Conservation (phyloP, 768 basidiomycete species). For the Serpula lacrymans region DNA sequence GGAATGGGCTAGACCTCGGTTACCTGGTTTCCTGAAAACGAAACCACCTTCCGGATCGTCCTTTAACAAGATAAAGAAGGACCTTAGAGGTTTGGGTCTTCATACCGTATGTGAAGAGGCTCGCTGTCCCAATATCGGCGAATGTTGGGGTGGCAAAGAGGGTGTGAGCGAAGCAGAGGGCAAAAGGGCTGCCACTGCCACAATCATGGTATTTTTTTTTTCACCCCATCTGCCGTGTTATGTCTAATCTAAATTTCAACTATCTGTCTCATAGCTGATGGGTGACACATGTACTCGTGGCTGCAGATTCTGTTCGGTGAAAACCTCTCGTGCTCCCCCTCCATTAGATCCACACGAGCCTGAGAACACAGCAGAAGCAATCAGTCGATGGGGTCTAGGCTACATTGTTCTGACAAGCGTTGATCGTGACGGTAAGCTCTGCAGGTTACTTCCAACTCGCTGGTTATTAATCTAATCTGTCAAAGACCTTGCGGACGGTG, state of each 20-base stretch:
- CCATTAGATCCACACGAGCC: slow-evolving; percentile 96
- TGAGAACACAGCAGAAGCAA: slow-evolving; percentile 97
- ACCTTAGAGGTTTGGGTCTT: slow-evolving; percentile 84
- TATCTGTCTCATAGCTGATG: slow-evolving; percentile 67
- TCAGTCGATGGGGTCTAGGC: slow-evolving; percentile 95
- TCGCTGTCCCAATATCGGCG: slow-evolving; percentile 98
- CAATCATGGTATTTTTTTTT: slow-evolving; percentile 79
- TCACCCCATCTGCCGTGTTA: background rate
- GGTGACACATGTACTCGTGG: slow-evolving; percentile 98
- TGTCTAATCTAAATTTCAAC: slow-evolving; percentile 7
- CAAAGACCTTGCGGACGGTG: slow-evolving; percentile 87
- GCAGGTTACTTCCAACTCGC: background rate
- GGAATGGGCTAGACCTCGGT: slow-evolving; percentile 57
- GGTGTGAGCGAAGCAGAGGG: slow-evolving; percentile 64
- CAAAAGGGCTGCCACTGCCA: slow-evolving; percentile 87
- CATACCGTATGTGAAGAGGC: slow-evolving; percentile 99
- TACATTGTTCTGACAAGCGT: slow-evolving; percentile 98
- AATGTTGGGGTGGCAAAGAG: slow-evolving; percentile 93
- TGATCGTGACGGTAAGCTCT: slow-evolving; percentile 83
- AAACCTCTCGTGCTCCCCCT: slow-evolving; percentile 84
- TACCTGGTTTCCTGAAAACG: slow-evolving; percentile 87
- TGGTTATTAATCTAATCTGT: slow-evolving; percentile 2
- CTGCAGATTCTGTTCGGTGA: slow-evolving; percentile 96
- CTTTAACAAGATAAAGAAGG: slow-evolving; percentile 91
- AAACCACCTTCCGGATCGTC: slow-evolving; percentile 87